phyloP scores from a whole-genome alignment of 108 stramenopile genomes.

The Nitzschia sp. region DNA sequence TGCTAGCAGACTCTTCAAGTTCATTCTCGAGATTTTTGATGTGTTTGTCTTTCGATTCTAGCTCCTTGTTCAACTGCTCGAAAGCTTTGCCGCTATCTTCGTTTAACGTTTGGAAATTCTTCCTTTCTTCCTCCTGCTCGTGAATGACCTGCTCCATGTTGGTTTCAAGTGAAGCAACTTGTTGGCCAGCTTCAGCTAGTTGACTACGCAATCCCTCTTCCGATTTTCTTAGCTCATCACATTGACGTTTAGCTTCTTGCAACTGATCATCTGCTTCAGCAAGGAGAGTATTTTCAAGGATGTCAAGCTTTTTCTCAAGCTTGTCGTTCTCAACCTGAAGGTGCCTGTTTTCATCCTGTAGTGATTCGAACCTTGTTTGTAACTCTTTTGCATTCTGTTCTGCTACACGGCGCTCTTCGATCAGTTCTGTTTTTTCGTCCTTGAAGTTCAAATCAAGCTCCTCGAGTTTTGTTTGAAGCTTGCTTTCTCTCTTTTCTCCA shows the following conservation, averaged over 20 bases:
- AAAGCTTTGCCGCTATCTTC: slow-evolving; percentile 26
- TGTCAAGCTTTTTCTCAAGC: slow-evolving; percentile 26
- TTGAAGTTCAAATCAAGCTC: slow-evolving; percentile 9
- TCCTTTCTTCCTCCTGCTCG: slow-evolving; percentile 27
- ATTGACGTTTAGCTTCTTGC: slow-evolving; percentile 22
- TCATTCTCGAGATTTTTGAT: slow-evolving; percentile 34
- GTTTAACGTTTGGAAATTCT: slow-evolving; percentile 27
- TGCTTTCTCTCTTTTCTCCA: neutral
- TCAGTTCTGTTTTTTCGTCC: slow-evolving; percentile 10
- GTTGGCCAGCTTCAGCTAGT: slow-evolving; percentile 21
- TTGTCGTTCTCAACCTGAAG: slow-evolving; percentile 16
- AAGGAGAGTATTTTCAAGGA: slow-evolving; percentile 32
- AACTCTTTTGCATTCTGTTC: neutral
- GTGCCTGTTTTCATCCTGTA: slow-evolving; percentile 19
- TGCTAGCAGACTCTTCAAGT: slow-evolving; percentile 14
- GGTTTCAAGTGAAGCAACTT: slow-evolving; percentile 12
- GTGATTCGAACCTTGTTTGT: slow-evolving; percentile 11
- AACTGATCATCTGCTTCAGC: slow-evolving; percentile 41
- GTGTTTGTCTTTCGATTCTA: slow-evolving; percentile 27
- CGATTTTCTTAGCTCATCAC: slow-evolving; percentile 10
- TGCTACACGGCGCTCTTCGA: slow-evolving; percentile 7
- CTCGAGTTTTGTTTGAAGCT: slow-evolving; percentile 6
- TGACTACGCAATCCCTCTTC: slow-evolving; percentile 14
- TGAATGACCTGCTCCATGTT: neutral
- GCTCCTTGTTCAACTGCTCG: slow-evolving; percentile 20